Evolutionary conservation across 2,329 filamentous ascomycete species (phyloP).

Genomic region (Neofusicoccum sp.): DNA sequence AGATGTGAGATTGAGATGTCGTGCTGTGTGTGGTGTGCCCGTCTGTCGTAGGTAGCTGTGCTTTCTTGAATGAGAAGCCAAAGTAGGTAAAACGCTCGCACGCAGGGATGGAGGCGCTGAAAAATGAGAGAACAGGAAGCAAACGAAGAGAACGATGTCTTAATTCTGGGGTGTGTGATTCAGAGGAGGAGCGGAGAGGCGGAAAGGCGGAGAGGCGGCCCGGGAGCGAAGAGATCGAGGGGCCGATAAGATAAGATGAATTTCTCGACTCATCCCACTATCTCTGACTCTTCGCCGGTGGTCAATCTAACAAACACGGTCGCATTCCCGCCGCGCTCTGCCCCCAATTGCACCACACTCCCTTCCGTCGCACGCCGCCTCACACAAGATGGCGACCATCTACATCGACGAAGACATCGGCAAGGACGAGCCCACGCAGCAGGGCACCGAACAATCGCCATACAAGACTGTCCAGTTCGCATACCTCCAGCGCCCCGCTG

Average conservation of each 20-base stretch:
- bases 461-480: constrained; percentile 81
- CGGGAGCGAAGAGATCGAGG: background rate
- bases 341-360: constrained; percentile 3
- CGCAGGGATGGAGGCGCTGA: no score
- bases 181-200: background rate
- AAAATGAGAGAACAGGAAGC: no score
- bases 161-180: background rate
- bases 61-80: no score
- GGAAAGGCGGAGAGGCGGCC: background rate
- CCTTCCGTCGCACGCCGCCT: background rate
- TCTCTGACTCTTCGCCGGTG: constrained; percentile 14
- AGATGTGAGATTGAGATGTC: no score
- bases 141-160: no score
- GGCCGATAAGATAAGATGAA: constrained; percentile 16
- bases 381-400: constrained; percentile 41
- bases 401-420: constrained; percentile 83
- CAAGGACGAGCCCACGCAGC: constrained; percentile 63
- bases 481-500: constrained; percentile 67
- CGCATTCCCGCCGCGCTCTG: constrained; percentile 1
- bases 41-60: no score
- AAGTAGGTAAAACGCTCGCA: no score
- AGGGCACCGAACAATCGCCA: constrained; percentile 69
- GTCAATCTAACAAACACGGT: constrained; percentile 8
- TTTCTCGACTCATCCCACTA: constrained; percentile 18
- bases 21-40: no score